Base-by-base conservation (phyloP, 768 basidiomycete genomes). In the Chiua virens region DNA sequence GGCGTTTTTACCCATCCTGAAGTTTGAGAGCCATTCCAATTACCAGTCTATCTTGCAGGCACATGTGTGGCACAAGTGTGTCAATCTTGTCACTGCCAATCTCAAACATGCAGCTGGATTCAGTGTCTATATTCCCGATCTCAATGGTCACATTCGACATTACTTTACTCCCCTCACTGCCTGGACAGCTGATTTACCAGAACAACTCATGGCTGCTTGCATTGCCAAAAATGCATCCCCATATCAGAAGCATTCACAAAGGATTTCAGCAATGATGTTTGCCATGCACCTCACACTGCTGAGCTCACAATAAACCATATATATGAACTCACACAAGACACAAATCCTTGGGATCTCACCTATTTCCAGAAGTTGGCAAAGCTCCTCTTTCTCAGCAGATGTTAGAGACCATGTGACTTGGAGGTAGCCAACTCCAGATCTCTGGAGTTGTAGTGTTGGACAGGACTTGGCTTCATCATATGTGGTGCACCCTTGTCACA, bases 271-370 rank as follows among this genome's bases (percentile, higher is more conserved):
- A 3, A 20, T 61, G 1, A 58, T 47, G 0, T 10, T 49, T 3
- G 62, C 64, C 2, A 45, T 40, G 3, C n/a, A 28, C 35, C 2
- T 1, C 40, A 7, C 22, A 50, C n/a, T 65, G 63, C 38, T 41
- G 57, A 14, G 53, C 62, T 46, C 6, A 23, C 41, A 5, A 53
- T 54, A 4, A 2, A 46, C 2, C 25, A 17, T 0, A 39, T 62
- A 21, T 28, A 5, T 1, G 38, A 1, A 17, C 42, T 21, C 35
- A 11, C 36, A 18, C 20, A 7, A 42, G 9, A 23, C 4, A 39
- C 50, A 2, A 42, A 69, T 47, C 65, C 67, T n/a, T 62, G 59
- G 63, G 51, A 70, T 18, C 15, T 74, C 11, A 36, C 51, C 6
- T 41, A 35, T 0, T 74, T 69, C 55, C 53, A 61, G 17, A 25